Evolutionary conservation across 2,329 filamentous ascomycete species (phyloP).

Genomic region (Chaetothyriales sp.): DNA sequence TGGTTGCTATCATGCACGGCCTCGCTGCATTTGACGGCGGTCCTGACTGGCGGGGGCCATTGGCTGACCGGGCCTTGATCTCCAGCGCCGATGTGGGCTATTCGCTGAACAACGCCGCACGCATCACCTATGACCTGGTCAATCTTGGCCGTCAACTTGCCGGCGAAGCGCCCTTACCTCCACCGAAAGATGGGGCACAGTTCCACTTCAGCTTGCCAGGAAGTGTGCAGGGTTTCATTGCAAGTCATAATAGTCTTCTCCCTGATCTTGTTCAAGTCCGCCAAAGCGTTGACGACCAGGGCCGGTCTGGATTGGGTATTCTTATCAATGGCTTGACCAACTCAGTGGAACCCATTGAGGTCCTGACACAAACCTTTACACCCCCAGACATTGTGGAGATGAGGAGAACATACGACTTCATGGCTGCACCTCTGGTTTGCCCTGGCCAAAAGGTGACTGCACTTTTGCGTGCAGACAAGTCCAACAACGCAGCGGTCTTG

Average conservation of each 20-base stretch:
- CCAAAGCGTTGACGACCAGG: neutral
- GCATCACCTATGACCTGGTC: constrained; percentile 1
- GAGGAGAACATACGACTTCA: neutral
- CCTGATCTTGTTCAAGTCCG: neutral
- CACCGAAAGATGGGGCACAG: neutral
- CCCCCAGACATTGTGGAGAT: neutral
- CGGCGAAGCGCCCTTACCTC: neutral
- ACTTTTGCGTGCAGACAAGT: neutral
- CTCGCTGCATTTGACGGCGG: neutral
- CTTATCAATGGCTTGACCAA: neutral
- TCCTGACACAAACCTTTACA: constrained; percentile 1
- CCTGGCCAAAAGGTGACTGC: constrained; percentile 1
- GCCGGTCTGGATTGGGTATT: neutral
- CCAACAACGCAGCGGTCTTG: neutral
- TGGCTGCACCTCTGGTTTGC: neutral
- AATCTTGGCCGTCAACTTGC: constrained; percentile 1
- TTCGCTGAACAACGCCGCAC: constrained; percentile 2
- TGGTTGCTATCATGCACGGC: constrained; percentile 2
- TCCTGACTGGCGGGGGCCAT: constrained; percentile 2
- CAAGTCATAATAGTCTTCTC: neutral
- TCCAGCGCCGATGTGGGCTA: constrained; percentile 2
- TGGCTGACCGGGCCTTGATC: constrained; percentile 1
- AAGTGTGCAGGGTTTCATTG: constrained; percentile 2
- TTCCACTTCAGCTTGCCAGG: constrained; percentile 2
- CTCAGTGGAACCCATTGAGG: neutral